Evolutionary conservation across 371 early-diverging fungal genomes (phyloP).

Genomic region (Apophysomyces sp.): DNA sequence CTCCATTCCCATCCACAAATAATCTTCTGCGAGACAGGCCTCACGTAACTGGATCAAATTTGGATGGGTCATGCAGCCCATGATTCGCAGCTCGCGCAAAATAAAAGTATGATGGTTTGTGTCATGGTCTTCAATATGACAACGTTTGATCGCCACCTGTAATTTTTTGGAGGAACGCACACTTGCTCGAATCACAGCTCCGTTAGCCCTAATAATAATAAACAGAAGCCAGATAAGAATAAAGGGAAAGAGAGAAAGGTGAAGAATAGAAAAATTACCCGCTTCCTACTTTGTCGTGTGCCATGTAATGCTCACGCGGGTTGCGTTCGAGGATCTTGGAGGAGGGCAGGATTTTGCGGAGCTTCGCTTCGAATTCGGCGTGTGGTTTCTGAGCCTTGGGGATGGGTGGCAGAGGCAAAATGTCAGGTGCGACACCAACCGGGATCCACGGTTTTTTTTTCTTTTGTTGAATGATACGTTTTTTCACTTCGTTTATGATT

Average conservation of each 20-base stretch:
- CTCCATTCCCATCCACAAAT: constrained; percentile 56
- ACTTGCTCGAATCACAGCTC: constrained; percentile 29
- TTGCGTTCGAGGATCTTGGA: constrained; percentile 43
- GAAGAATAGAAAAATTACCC: constrained; percentile 28
- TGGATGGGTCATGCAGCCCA: constrained; percentile 42
- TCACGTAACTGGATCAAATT: constrained; percentile 42
- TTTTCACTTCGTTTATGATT: constrained; percentile 14
- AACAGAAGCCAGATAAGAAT: background rate
- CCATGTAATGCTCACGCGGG: constrained; percentile 37
- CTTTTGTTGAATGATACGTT: constrained; percentile 5
- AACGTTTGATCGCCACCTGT: constrained; percentile 52
- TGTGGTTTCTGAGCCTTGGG: constrained; percentile 31
- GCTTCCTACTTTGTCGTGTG: constrained; percentile 44
- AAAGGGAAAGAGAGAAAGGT: background rate
- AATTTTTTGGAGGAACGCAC: constrained; percentile 19
- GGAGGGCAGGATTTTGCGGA: constrained; percentile 44
- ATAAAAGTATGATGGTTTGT: constrained; percentile 45
- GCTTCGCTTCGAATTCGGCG: constrained; percentile 43
- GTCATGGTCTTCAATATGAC: constrained; percentile 49
- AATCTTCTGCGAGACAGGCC: constrained; percentile 42
- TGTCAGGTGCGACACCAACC: constrained; percentile 36
- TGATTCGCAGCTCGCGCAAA: constrained; percentile 46
- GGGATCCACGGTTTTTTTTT: constrained; percentile 37
- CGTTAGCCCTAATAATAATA: constrained; percentile 26
- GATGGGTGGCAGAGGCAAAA: constrained; percentile 40